These are phyloP conservation scores for Xanthoconium stramineum DNA, from an alignment of 768 basidiomycete species.

Conservation along the genomic window DNA sequence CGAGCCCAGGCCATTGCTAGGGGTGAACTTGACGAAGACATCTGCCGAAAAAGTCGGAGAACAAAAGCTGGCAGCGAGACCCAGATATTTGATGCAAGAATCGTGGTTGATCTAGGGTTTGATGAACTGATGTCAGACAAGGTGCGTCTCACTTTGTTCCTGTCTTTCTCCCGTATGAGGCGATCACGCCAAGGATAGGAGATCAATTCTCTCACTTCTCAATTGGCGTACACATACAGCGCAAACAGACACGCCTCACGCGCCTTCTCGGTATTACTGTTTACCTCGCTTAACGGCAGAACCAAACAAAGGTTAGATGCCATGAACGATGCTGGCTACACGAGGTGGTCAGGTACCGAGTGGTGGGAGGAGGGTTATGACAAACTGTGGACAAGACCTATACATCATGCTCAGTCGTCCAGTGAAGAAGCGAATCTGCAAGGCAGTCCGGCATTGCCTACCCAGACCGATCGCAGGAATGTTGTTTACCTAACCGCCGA, in stretches of 20 bases:
- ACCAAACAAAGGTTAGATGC: constrained; percentile 63
- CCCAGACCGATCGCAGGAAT: constrained; percentile 38
- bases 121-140: constrained; percentile 93
- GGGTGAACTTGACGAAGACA: constrained; percentile 44
- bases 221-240: constrained; percentile 90
- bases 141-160: constrained; percentile 42
- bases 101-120: constrained; percentile 87
- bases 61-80: constrained; percentile 38
- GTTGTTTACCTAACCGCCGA: constrained; percentile 96
- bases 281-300: constrained; percentile 76
- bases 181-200: constrained; percentile 53
- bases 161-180: constrained; percentile 5
- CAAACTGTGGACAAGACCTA: constrained; percentile 50
- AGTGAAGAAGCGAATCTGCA: constrained; percentile 2
- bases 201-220: constrained; percentile 82
- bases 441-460: background rate
- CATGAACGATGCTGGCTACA: constrained; percentile 64
- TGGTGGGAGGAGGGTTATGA: constrained; percentile 84
- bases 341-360: constrained; percentile 75
- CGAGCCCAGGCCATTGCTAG: constrained; percentile 46
- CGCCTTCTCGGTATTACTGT: constrained; percentile 72
- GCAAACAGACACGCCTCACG: constrained; percentile 69
- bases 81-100: constrained; percentile 52
- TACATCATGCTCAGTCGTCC: background rate
- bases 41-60: constrained; percentile 17